Base-by-base conservation (phyloP, 148 eudicot genomes). In the Camellia sinensis region DNA sequence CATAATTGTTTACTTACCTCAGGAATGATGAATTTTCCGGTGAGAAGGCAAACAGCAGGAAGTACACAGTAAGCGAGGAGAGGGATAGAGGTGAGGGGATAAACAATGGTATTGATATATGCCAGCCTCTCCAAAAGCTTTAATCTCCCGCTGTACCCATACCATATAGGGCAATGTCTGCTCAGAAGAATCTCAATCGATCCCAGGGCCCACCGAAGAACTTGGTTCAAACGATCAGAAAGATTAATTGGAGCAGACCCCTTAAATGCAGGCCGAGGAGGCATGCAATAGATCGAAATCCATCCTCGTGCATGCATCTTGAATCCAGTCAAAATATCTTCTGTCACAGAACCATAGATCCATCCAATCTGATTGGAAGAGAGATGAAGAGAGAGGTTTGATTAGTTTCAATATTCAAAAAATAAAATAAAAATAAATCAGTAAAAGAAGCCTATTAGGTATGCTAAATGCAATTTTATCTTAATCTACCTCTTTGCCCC, bases 401-500 rank as follows among this genome's bases (percentile, higher is more conserved):
- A 22, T 66, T 66, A 10, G 7, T 41, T 10, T 22, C 44, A 37
- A 21, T 1, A 12, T 21, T 21, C 10, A 13, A 21, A 21, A 22
- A 29, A 5, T 29, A 29, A 29, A 29, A 29, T 29, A 29, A 29
- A 29, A 29, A 29, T 29, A 29, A 6, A 29, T 22, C 43, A 29
- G 44, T 3, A 66, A 29, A 66, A 22, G 12, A 66, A 5, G 12
- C 69, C 1, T 22, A 7, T 0, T 0, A 2, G 1, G 6, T 1
- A 66, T 7, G 15, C 4, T 7, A 2, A 66, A 66, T 7, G 12
- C 3, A 7, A 10, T 22, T 29, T 29, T 37, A 17, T 10, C 1
- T 22, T 29, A 3, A 40, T 29, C 6, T 22, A 80, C 83, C 83
- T 80, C 83, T 74, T 75, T 80, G 65, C 92, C 92, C 92, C 92